These are phyloP conservation scores for Tuber umbilicatum DNA, from an alignment of 495 filamentous ascomycete genomes.

Conservation along the genomic window DNA sequence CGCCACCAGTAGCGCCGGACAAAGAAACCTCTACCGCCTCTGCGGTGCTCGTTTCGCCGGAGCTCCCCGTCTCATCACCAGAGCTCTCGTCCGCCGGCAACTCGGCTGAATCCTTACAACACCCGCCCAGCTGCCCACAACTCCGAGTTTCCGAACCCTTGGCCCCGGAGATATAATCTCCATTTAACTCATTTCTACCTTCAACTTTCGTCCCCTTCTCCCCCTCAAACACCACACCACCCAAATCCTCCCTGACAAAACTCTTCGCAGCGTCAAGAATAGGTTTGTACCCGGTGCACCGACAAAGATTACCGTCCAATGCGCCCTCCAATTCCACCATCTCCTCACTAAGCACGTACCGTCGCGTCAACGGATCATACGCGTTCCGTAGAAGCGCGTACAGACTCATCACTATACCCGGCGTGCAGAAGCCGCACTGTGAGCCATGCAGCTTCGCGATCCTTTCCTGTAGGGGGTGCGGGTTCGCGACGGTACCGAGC, in stretches of 20 bases:
- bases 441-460: constrained; percentile 46
- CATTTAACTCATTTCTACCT: constrained; percentile 8
- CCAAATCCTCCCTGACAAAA: constrained; percentile 48
- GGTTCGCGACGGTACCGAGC: constrained; percentile 43
- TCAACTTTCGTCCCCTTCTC: neutral
- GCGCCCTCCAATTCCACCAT: constrained; percentile 45
- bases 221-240: constrained; percentile 39
- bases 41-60: constrained; percentile 19
- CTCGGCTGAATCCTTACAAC: constrained; percentile 41
- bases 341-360: constrained; percentile 40
- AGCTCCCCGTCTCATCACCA: constrained; percentile 19
- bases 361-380: constrained; percentile 41
- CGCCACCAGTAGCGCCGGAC: constrained; percentile 36
- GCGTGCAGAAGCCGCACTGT: constrained; percentile 47
- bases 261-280: constrained; percentile 49
- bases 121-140: constrained; percentile 45
- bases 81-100: constrained; percentile 15
- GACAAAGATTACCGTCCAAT: constrained; percentile 46
- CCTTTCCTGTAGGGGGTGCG: constrained; percentile 46
- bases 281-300: constrained; percentile 47
- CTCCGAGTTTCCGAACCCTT: constrained; percentile 13
- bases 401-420: constrained; percentile 46
- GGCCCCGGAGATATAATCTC: constrained; percentile 19
- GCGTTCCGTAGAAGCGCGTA: constrained; percentile 46
- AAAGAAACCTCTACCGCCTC: constrained; percentile 17